phyloP scores from a whole-genome alignment of 2,329 filamentous ascomycete species.

The Raffaelea ambrosiae region DNA sequence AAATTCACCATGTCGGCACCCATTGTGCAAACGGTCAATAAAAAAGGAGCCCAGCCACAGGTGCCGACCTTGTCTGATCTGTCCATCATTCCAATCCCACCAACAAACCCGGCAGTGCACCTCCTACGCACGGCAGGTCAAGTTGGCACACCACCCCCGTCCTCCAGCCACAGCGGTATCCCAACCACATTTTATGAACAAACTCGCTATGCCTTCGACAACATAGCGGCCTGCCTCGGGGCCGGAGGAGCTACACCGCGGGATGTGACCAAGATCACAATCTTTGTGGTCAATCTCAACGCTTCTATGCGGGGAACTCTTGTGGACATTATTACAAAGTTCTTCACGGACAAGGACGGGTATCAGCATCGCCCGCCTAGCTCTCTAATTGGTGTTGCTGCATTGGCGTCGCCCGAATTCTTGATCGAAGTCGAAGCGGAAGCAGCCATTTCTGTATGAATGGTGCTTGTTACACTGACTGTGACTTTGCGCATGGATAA shows the following conservation, averaged over 20 bases:
- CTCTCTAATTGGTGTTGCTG: constrained; percentile 1
- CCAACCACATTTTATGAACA: not conserved
- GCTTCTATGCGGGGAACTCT: not conserved
- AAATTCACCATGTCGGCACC: not conserved
- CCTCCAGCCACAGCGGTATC: not conserved
- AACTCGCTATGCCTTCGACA: not conserved
- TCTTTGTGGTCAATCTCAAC: constrained; percentile 1
- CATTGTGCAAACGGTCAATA: constrained; percentile 1
- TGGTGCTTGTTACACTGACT: no score
- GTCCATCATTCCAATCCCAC: not conserved
- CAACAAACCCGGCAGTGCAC: not conserved
- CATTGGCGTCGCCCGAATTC: constrained; percentile 1
- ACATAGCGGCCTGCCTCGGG: not conserved
- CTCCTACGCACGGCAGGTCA: constrained; percentile 2
- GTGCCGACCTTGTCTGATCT: constrained; percentile 1
- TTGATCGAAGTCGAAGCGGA: constrained; percentile 3
- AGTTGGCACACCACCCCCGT: constrained; percentile 1
- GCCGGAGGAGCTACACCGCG: not conserved
- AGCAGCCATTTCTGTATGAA: no score
- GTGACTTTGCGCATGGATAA: no score
- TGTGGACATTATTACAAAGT: not conserved
- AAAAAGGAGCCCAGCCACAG: not conserved
- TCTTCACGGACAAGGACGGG: constrained; percentile 1
- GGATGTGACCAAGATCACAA: constrained; percentile 2
- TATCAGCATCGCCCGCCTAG: constrained; percentile 1